Evolutionary conservation across 2,329 filamentous ascomycete species (phyloP).

Genomic region (Colletotrichum spaethianum): DNA sequence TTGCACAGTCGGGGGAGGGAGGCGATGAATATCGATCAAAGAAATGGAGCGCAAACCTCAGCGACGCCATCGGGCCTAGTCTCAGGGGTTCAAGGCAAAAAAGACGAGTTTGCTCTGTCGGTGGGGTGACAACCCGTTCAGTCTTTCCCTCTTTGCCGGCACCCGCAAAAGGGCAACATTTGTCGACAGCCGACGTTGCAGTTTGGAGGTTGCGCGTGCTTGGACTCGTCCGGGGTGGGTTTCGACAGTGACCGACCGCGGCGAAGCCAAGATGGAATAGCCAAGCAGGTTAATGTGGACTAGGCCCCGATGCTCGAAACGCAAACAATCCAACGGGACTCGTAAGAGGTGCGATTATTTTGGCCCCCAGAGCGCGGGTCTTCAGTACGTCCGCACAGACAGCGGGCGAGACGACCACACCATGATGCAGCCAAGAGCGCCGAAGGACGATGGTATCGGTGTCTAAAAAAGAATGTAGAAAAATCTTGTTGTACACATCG

Average conservation of each 20-base stretch:
- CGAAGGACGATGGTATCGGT: slow-evolving; percentile 32
- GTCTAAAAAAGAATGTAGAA: no score
- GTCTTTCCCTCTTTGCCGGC: slow-evolving; percentile 9
- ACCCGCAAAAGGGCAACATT: slow-evolving; percentile 29
- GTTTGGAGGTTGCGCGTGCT: slow-evolving; percentile 18
- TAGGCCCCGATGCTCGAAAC: slow-evolving; percentile 22
- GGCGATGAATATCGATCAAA: slow-evolving; percentile 10
- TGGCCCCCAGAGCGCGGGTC: slow-evolving; percentile 3
- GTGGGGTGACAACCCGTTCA: neutral
- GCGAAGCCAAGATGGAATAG: neutral
- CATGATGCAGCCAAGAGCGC: slow-evolving; percentile 26
- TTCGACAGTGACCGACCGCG: slow-evolving; percentile 1
- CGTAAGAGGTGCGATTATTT: neutral
- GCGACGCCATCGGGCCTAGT: neutral
- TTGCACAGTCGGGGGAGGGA: slow-evolving; percentile 8
- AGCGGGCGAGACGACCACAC: slow-evolving; percentile 7
- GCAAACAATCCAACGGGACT: slow-evolving; percentile 9
- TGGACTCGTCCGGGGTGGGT: slow-evolving; percentile 1
- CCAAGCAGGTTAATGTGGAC: slow-evolving; percentile 26
- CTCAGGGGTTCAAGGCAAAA: slow-evolving; percentile 6
- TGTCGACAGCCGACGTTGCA: slow-evolving; percentile 32
- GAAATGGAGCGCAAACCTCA: slow-evolving; percentile 14
- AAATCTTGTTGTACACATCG: slow-evolving; percentile 9
- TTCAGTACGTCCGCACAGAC: slow-evolving; percentile 1
- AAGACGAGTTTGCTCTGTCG: slow-evolving; percentile 7